These are phyloP conservation scores for Syzygium jambos DNA, from an alignment of 345 rosid genomes.

Conservation along the genomic window DNA sequence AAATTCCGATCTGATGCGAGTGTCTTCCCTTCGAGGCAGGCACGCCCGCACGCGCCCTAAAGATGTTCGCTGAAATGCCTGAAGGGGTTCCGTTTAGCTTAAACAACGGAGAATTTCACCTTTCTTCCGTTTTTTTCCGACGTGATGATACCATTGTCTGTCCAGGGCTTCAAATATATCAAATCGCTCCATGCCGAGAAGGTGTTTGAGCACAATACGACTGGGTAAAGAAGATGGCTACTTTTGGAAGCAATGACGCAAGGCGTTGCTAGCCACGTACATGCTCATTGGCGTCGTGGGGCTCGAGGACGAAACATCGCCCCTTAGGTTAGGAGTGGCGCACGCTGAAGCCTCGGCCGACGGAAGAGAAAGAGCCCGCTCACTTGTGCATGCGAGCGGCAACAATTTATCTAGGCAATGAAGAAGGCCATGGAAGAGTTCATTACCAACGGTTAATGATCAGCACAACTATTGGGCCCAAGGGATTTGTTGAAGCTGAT, in stretches of 20 bases:
- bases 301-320: slow-evolving; percentile 68
- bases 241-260: slow-evolving; percentile 80
- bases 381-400: slow-evolving; percentile 67
- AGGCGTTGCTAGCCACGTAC: slow-evolving; percentile 69
- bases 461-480: slow-evolving; percentile 55
- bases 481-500: slow-evolving; percentile 51
- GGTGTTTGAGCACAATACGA: slow-evolving; percentile 48
- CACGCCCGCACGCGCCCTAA: neutral
- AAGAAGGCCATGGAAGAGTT: slow-evolving; percentile 90
- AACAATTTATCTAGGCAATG: slow-evolving; percentile 65
- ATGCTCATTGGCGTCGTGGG: slow-evolving; percentile 56
- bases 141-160: neutral
- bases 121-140: neutral
- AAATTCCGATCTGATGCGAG: neutral
- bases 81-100: slow-evolving; percentile 4
- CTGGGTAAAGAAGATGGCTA: slow-evolving; percentile 48
- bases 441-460: slow-evolving; percentile 59
- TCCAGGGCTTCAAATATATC: slow-evolving; percentile 40
- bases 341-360: slow-evolving; percentile 68
- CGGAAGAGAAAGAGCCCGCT: slow-evolving; percentile 66
- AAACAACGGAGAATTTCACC: neutral
- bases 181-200: slow-evolving; percentile 38
- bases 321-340: slow-evolving; percentile 90
- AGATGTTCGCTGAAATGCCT: slow-evolving; percentile 21
- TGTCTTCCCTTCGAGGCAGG: rapidly evolving